Percentiles rank a stretch among this genome's conserved stretches.
Conservation (phyloP, 129 eudicot species). For the Lonicera japonica region DNA sequence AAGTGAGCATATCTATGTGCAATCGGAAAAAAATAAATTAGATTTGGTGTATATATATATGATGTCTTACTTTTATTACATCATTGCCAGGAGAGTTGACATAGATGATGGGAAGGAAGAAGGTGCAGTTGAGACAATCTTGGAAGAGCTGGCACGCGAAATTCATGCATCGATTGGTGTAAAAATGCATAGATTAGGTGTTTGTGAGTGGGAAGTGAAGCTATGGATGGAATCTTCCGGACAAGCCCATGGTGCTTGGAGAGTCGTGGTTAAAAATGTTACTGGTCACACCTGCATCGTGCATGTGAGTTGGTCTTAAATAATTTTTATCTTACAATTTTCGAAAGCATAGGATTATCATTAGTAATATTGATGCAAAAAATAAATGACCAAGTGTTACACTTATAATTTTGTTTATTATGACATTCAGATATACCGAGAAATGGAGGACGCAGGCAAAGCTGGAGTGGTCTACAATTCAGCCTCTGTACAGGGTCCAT, state of each 20-base stretch:
- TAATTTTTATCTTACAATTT: neutral
- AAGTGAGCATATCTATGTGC: conserved; percentile 33
- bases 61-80: conserved; percentile 3
- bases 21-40: too few species aligned
- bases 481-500: conserved; percentile 41
- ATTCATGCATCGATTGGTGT: conserved; percentile 66
- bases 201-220: conserved; percentile 96
- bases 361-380: neutral
- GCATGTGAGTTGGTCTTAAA: conserved; percentile 50
- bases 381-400: neutral
- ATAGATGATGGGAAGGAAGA: conserved; percentile 51
- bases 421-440: conserved; percentile 63
- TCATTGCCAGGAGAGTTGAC: conserved; percentile 51
- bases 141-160: conserved; percentile 71
- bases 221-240: conserved; percentile 75
- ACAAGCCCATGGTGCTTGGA: conserved; percentile 91
- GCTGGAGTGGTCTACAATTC: conserved; percentile 60
- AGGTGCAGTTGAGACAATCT: conserved; percentile 52
- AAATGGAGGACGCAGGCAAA: conserved; percentile 52
- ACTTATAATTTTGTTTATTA: neutral
- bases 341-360: neutral
- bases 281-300: conserved; percentile 96
- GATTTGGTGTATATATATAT: neutral
- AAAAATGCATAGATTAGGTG: conserved; percentile 89
- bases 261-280: conserved; percentile 84